Conservation (phyloP, 2,329 filamentous ascomycete species). For the Alternaria sp. region DNA sequence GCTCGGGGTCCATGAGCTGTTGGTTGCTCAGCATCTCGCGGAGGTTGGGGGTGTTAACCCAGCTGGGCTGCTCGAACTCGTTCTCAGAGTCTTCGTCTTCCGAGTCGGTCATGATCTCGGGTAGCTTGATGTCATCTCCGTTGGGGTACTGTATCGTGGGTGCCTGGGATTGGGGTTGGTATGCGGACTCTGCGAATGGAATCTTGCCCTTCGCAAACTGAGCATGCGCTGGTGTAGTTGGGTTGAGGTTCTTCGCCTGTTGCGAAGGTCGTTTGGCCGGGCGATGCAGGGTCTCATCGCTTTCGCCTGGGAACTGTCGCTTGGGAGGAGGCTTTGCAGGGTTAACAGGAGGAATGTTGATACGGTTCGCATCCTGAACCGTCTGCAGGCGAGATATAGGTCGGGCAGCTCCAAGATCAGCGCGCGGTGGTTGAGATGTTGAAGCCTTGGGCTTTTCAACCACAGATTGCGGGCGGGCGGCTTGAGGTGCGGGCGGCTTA, state of each 20-base stretch:
- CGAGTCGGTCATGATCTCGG: conserved; percentile 93
- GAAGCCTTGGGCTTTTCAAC: conserved; percentile 70
- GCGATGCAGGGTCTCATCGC: conserved; percentile 62
- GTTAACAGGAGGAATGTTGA: conserved; percentile 61
- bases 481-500: conserved; percentile 34
- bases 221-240: conserved; percentile 64
- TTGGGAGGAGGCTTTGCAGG: conserved; percentile 76
- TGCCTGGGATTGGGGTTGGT: conserved; percentile 55
- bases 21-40: conserved; percentile 77
- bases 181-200: conserved; percentile 77
- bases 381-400: conserved; percentile 67
- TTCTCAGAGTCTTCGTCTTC: conserved; percentile 80
- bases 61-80: conserved; percentile 73
- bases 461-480: conserved; percentile 52
- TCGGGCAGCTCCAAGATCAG: conserved; percentile 58
- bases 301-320: conserved; percentile 75
- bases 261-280: conserved; percentile 45
- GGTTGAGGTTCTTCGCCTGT: conserved; percentile 54
- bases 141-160: conserved; percentile 80
- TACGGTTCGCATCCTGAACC: conserved; percentile 66
- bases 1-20: conserved; percentile 81
- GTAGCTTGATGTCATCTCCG: conserved; percentile 87
- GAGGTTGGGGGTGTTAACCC: conserved; percentile 88
- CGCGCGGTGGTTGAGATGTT: conserved; percentile 49
- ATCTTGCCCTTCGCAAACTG: conserved; percentile 85